Evolutionary conservation across 2,329 filamentous ascomycete genomes (phyloP), one percentile per base, ranked within the genome.

Genomic region (Diplodia sapinea): DNA sequence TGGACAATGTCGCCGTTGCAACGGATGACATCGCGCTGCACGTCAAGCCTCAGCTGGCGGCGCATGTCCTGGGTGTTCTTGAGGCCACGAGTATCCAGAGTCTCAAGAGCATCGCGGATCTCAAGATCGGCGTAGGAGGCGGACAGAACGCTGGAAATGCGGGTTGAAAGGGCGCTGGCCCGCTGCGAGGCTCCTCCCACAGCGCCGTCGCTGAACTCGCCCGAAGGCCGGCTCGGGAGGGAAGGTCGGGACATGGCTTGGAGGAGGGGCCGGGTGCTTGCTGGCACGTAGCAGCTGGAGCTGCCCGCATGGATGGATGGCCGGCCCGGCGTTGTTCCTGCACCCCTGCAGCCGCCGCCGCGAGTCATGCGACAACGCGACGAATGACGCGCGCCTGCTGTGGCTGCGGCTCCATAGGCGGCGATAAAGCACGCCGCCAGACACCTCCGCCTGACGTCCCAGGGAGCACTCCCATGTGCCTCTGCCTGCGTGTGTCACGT

Each of bases 101-200:
- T 87, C 64, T 87, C 83, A 36, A 99, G 82, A 15, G 93, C 90
- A 82, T 96, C 92, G 71, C 93, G 88, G 72, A 98, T 96, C 72
- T 97, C 94, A 5, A 92, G 85, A 79, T 98, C 95, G 7, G 93
- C 91, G 80, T 97, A 97, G 0, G 94, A 97, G 2, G 93, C 90
- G 4, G 95, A 97, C 59, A 98, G 86, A 50, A 98, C 91, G 69
- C 87, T 89, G 29, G 92, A 91, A 72, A 97, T 87, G 75, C 95
- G 93, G 69, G 90, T 90, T 8, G 92, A 89, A 38, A 98, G 82
- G 8, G 93, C 90, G 78, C 88, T 92, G 15, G 82, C 63, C 6
- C 67, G 61, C 40, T 43, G 61, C 13, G 51, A 38, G 15, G 29
- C 52, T 54, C 61, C 66, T 55, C 36, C 38, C 20, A 68, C 51